These are phyloP conservation scores for Pseudozyma sp. DNA, from an alignment of 1,284 basidiomycete genomes.

Conservation along the genomic window DNA sequence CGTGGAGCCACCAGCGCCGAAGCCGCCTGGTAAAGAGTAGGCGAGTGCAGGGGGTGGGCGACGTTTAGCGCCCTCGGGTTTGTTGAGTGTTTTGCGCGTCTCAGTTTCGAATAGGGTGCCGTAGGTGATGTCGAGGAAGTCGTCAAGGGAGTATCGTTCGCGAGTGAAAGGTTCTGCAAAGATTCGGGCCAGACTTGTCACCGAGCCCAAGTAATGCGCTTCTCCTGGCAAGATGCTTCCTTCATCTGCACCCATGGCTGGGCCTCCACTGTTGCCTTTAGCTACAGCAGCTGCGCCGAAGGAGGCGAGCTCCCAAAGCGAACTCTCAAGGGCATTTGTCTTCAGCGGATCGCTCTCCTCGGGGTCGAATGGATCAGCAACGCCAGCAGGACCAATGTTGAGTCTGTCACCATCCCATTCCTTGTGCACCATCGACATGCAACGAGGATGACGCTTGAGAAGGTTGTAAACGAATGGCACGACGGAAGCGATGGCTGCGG, in stretches of 20 bases:
- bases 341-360: conserved; percentile 80
- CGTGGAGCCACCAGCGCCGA: conserved; percentile 36
- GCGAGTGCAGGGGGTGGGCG: conserved; percentile 21
- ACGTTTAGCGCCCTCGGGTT: conserved; percentile 2
- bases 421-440: conserved; percentile 91
- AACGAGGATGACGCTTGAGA: conserved; percentile 88
- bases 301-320: conserved; percentile 89
- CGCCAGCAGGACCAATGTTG: conserved; percentile 55
- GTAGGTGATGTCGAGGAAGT: conserved; percentile 97
- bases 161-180: conserved; percentile 94
- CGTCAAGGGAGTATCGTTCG: conserved; percentile 88
- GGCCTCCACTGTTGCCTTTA: conserved; percentile 22
- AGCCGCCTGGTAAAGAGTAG: conserved; percentile 39
- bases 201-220: conserved; percentile 84
- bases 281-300: conserved; percentile 71
- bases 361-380: conserved; percentile 74
- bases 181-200: conserved; percentile 85
- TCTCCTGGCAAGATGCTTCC: conserved; percentile 62
- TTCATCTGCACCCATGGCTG: conserved; percentile 20
- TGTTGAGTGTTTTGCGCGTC: conserved; percentile 76
- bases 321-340: conserved; percentile 84
- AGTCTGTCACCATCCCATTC: conserved; percentile 62
- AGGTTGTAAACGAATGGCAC: conserved; percentile 96
- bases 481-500: conserved; percentile 88
- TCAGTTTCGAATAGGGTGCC: conserved; percentile 92